These are phyloP conservation scores for Elasticomyces elasticus DNA, from an alignment of 495 filamentous ascomycete species.

Conservation along the genomic window DNA sequence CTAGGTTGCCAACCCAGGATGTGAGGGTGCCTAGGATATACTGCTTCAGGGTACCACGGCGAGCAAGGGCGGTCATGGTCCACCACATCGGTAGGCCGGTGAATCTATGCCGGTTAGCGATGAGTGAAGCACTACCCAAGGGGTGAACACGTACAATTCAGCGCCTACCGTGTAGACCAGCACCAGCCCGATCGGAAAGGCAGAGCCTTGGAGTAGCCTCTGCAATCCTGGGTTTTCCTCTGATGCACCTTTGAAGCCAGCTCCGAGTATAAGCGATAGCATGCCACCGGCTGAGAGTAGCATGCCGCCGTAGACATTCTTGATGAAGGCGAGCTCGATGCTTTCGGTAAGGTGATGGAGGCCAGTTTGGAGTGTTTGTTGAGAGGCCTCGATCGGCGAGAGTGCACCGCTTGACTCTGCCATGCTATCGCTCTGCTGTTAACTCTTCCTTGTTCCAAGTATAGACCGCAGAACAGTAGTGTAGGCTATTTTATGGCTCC, in stretches of 20 bases:
- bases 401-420: too few relatives aligned
- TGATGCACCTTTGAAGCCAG: background rate
- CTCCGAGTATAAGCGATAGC: background rate
- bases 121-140: background rate
- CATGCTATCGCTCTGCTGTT: too few relatives aligned
- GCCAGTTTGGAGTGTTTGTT: slow-evolving; percentile 4
- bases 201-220: slow-evolving; percentile 6
- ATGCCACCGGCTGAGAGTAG: slow-evolving; percentile 9
- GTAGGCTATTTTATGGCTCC: too few relatives aligned
- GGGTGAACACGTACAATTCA: slow-evolving; percentile 7
- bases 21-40: slow-evolving; percentile 3
- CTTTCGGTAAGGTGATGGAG: slow-evolving; percentile 11
- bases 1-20: slow-evolving; percentile 5
- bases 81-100: slow-evolving; percentile 16
- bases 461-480: too few relatives aligned
- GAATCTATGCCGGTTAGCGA: background rate
- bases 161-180: slow-evolving; percentile 13
- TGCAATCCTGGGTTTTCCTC: slow-evolving; percentile 3
- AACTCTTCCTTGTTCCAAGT: too few relatives aligned
- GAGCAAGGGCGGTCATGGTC: slow-evolving; percentile 10
- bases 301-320: slow-evolving; percentile 19
- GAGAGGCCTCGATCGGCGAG: background rate
- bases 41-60: background rate
- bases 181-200: slow-evolving; percentile 14
- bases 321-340: slow-evolving; percentile 4